Evolutionary conservation across 345 rosid species (phyloP), one percentile per base, ranked within the genome.

Genomic region (Punica granatum): DNA sequence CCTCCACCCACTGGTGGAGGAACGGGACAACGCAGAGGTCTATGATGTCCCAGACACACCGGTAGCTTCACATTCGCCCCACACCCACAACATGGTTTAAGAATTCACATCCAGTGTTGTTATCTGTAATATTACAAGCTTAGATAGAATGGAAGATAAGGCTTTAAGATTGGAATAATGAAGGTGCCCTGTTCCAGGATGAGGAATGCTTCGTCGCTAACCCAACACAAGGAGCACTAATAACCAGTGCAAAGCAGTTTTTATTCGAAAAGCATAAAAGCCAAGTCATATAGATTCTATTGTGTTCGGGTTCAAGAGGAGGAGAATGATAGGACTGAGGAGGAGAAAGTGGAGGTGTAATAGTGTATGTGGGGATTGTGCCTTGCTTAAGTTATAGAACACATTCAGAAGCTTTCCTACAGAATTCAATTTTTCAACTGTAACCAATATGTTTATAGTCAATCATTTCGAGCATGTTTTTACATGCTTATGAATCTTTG

Each of bases 1-100:
- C 66, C 66, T 63, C 30, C 66, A 63, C 10, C 49, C 66, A 12
- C 32, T 63, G 66, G 70, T 72, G 30, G 44, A 56, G 6, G 74
- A 72, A 60, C 66, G 15, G 58, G 44, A 48, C 26, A 36, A 21
- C 9, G 66, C 33, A 15, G 66, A 48, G 16, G 67, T 28, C 36
- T 60, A 44, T 30, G 70, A 72, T 26, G 60, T 66, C 42, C 75
- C 75, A 11, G 75, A 72, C 62, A 66, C 70, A 65, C 66, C 75
- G n/a, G 0, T 32, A 3, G 66, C 13, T 44, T 63, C 66, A 37
- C 12, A 65, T 25, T 14, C 37, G 14, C 15, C 31, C 34, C 9
- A 65, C 0, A 49, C 26, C 60, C 15, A 4, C 33, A 9, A 18
- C 42, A 43, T 72, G 39, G 75, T 66, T 30, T 66, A 33, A 72